Percentiles rank a stretch among this genome's conserved stretches.
Conservation (phyloP, 495 filamentous ascomycete genomes). For the Xylaria castorea region DNA sequence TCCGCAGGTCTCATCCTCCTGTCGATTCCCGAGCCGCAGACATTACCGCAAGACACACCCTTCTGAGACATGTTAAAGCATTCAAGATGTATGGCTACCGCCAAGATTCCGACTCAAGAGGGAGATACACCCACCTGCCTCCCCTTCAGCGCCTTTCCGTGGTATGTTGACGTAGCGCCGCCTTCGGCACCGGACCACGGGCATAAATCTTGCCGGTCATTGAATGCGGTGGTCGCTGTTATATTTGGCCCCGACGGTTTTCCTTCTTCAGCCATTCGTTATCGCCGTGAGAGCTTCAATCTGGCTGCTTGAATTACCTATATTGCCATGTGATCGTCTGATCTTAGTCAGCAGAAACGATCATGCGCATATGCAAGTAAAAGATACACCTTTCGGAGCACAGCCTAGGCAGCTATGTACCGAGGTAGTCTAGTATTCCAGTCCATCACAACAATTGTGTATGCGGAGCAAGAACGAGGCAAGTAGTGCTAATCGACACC, state of each 20-base stretch:
- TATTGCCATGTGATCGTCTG: neutral
- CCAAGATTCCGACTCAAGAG: too few species aligned
- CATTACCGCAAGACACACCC: neutral
- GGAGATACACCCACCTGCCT: too few species aligned
- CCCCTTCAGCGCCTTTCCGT: too few species aligned
- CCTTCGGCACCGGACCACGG: too few species aligned
- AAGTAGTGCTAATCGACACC: neutral
- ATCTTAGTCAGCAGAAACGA: neutral
- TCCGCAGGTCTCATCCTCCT: neutral
- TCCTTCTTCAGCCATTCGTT: neutral
- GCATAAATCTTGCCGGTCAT: neutral
- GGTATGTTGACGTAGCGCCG: too few species aligned
- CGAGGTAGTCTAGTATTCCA: too few species aligned
- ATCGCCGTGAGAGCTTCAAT: neutral
- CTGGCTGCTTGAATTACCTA: neutral
- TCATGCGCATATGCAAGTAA: neutral
- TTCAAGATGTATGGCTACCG: neutral
- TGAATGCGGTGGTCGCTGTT: neutral
- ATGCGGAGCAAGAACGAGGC: neutral
- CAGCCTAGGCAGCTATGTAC: too few species aligned
- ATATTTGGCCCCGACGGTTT: neutral
- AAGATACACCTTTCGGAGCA: too few species aligned
- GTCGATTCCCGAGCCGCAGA: neutral
- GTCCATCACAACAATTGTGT: too few species aligned
- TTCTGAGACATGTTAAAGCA: neutral